Conservation (phyloP, 768 basidiomycete genomes). For the Leccinum olivaceopallidum region DNA sequence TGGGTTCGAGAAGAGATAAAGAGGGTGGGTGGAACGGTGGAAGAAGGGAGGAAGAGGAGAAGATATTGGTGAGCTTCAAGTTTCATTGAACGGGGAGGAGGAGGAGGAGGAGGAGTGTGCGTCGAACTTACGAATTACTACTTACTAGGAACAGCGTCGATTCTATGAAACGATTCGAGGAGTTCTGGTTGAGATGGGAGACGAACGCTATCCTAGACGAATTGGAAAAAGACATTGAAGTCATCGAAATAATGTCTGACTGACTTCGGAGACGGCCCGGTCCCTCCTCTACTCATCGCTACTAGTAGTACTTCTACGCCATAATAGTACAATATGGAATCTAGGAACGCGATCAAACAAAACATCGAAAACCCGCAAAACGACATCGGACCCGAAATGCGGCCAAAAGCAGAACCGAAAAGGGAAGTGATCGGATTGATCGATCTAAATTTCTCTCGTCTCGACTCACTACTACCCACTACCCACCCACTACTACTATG, state of each 20-base stretch:
- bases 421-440: neutral
- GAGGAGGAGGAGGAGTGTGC: too few relatives aligned
- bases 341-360: too few relatives aligned
- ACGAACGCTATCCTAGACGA: neutral
- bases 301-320: too few relatives aligned
- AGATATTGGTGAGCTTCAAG: neutral
- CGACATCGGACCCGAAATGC: too few relatives aligned
- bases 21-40: neutral
- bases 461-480: too few relatives aligned
- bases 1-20: neutral
- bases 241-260: neutral
- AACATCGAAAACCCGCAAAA: too few relatives aligned
- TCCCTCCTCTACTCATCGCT: too few relatives aligned
- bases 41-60: neutral
- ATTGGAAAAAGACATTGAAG: neutral
- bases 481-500: neutral
- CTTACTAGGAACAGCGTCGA: neutral
- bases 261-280: neutral
- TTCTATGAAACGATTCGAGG: neutral
- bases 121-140: too few relatives aligned
- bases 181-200: neutral
- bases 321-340: too few relatives aligned
- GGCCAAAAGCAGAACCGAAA: too few relatives aligned
- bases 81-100: too few relatives aligned
- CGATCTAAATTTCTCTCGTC: too few relatives aligned